Evolutionary conservation across 495 filamentous ascomycete genomes (phyloP), one percentile per base, ranked within the genome.

Genomic region (Penicillium waksmanii): DNA sequence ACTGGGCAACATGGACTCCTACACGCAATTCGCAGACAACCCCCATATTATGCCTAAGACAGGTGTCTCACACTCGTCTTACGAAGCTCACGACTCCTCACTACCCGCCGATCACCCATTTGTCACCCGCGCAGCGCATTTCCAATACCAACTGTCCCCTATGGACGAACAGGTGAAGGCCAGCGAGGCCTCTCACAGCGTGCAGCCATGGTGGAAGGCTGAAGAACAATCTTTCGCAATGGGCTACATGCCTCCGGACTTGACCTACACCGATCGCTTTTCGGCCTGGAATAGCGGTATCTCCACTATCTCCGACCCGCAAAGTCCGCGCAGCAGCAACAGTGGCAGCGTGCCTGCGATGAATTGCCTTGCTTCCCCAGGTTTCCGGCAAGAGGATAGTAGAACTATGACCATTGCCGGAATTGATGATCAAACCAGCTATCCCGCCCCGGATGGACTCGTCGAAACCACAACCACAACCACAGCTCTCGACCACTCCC

Each of bases 1-100:
- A 19, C 10, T n/a, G 19, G 46, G 46, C 18, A 48, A 55, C 36
- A 75, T 75, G 72, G 66, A 67, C 12, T 52, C 53, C 49, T 68
- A 64, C 48, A 55, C 57, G 0, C 51, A 49, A 8, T 70, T 62
- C 34, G 46, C 56, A 21, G 61, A 66, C 11, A 49, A 64, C 18
- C 57, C 64, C 27, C 58, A 66, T 40, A 44, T 55, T 3, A 18
- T 61, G 5, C 42, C 60, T 9, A 47, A 58, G 34, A 48, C 59
- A 12, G 34, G 48, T 11, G 19, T 51, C 10, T 33, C 53, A 9
- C 19, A 35, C 25, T 60, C 61, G 23, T 27, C 60, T 40, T 58
- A 58, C 36, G 62, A 64, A 19, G n/a, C 52, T 25, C 58, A 40
- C 33, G 61, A 63, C 40, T 21, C 50, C 9, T 65, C 62, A 15